Conservation (phyloP, 805 yeast genomes). For the Cyberlindnera nakhonratchasimensis region DNA sequence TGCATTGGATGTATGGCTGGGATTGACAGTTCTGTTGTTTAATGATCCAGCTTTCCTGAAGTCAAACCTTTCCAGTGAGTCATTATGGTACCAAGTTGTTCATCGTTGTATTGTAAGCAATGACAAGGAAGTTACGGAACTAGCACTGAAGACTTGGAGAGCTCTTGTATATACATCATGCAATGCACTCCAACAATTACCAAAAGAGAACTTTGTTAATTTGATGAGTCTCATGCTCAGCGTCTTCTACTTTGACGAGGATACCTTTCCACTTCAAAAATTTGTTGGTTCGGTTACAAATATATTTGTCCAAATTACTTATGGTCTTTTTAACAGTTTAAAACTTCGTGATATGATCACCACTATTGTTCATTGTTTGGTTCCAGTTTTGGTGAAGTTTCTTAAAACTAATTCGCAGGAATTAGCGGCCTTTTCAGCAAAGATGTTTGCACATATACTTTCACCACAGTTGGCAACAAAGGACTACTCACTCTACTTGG, state of each 20-base stretch:
- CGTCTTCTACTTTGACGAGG: constrained; percentile 4
- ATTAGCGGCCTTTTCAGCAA: neutral
- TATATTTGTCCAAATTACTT: constrained; percentile 6
- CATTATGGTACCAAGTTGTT: constrained; percentile 10
- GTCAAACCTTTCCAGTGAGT: neutral
- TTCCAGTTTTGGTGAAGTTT: constrained; percentile 2
- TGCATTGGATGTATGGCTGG: constrained; percentile 25
- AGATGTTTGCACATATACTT: constrained; percentile 5
- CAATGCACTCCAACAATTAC: constrained; percentile 4
- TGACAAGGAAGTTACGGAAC: constrained; percentile 3
- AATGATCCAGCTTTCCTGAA: constrained; percentile 7
- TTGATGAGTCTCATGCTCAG: constrained; percentile 9
- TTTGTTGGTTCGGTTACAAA: neutral
- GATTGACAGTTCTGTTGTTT: constrained; percentile 18
- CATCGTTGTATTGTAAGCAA: constrained; percentile 1
- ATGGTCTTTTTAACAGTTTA: constrained; percentile 13
- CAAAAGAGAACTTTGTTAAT: neutral
- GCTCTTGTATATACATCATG: constrained; percentile 11
- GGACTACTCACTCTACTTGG: constrained; percentile 2
- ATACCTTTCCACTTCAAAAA: neutral
- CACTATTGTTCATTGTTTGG: neutral
- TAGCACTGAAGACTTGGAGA: constrained; percentile 19
- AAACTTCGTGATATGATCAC: neutral
- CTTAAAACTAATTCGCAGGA: neutral
- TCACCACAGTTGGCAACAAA: neutral